These are phyloP conservation scores for Aegilops umbellulata DNA, from an alignment of 176 grass and related monocot genomes.

Conservation along the genomic window DNA sequence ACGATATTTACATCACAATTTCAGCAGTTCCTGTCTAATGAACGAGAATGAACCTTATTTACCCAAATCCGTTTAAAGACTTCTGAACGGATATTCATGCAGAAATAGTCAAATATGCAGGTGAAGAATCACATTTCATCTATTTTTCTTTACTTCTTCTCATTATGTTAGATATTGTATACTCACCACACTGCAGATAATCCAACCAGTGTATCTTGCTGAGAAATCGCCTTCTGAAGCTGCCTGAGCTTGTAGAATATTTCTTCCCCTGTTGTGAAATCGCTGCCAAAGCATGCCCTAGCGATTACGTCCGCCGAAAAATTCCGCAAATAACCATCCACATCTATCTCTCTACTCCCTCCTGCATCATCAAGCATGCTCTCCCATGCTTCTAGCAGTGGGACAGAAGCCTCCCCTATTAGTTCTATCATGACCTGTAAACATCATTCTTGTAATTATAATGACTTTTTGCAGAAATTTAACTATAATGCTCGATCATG, in stretches of 20 bases:
- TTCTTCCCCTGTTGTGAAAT: constrained; percentile 2
- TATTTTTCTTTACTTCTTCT: not conserved
- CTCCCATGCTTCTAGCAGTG: constrained; percentile 55
- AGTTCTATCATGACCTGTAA: constrained; percentile 60
- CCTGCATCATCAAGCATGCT: constrained; percentile 31
- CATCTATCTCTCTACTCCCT: constrained; percentile 57
- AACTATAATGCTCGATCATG: not conserved
- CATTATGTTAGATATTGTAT: not conserved
- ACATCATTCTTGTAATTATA: not conserved
- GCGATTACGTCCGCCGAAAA: constrained; percentile 68
- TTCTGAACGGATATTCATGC: not conserved
- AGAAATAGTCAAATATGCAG: not conserved
- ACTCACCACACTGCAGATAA: constrained; percentile 15
- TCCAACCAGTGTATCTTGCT: not conserved
- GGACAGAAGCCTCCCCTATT: constrained; percentile 43
- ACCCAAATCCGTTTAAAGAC: not conserved
- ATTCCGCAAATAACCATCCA: constrained; percentile 52
- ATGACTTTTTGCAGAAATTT: not conserved
- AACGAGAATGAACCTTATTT: not conserved
- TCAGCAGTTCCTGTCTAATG: not conserved
- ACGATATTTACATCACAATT: not conserved
- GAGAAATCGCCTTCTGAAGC: constrained; percentile 8
- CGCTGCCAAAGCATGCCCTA: constrained; percentile 43
- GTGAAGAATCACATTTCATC: not conserved
- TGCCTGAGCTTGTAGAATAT: constrained; percentile 28